Evolutionary conservation across 768 basidiomycete species (phyloP).

Genomic region (Mycena maculata): DNA sequence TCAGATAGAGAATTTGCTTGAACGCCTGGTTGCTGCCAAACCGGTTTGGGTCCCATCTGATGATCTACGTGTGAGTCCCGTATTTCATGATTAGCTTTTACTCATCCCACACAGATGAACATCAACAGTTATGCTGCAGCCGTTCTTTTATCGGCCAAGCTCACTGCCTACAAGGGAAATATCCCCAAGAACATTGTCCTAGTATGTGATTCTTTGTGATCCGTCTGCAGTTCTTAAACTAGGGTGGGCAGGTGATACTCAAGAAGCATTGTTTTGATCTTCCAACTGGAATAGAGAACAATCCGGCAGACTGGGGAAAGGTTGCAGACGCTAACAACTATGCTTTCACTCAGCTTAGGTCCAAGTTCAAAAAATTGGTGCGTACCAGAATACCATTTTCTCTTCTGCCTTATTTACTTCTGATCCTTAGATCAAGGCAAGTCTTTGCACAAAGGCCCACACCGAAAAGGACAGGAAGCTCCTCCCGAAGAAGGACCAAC

Average conservation of each 20-base stretch:
- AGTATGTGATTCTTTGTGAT: slow-evolving; percentile 28
- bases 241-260: slow-evolving; percentile 30
- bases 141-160: slow-evolving; percentile 38
- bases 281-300: slow-evolving; percentile 36
- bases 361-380: slow-evolving; percentile 38
- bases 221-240: neutral
- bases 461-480: too few relatives aligned
- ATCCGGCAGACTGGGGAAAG: slow-evolving; percentile 33
- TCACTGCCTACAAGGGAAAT: slow-evolving; percentile 38
- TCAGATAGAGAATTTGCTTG: slow-evolving; percentile 27
- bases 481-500: too few relatives aligned
- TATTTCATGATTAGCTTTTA: neutral
- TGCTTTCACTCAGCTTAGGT: slow-evolving; percentile 38
- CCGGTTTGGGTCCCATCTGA: slow-evolving; percentile 17
- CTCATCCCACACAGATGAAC: slow-evolving; percentile 33
- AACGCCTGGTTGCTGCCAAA: slow-evolving; percentile 7
- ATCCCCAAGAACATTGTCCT: slow-evolving; percentile 36
- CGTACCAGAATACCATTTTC: neutral
- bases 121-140: slow-evolving; percentile 35
- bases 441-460: slow-evolving; percentile 12
- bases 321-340: slow-evolving; percentile 30
- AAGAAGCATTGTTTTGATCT: slow-evolving; percentile 33
- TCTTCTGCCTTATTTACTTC: neutral
- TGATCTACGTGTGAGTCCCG: slow-evolving; percentile 18
- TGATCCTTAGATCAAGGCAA: slow-evolving; percentile 18